A percentile compares a stretch with the other conserved stretches of the same genome.
Conservation (phyloP, 805 yeast genomes). For the Blastobotrys robertii region DNA sequence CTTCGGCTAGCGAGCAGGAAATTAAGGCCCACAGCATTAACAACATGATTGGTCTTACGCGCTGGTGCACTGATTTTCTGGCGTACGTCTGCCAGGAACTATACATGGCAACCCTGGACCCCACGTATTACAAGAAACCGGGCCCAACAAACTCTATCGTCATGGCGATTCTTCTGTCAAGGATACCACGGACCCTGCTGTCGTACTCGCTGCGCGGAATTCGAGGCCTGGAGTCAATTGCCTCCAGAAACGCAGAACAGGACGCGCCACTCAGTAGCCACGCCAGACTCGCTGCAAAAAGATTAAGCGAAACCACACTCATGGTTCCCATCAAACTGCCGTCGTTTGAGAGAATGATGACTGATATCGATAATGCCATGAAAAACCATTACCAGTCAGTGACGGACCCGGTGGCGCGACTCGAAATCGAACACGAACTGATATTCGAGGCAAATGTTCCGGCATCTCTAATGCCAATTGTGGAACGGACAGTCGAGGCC, state of each 20-base stretch:
- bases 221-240: constrained; percentile 27
- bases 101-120: constrained; percentile 18
- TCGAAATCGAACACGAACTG: constrained; percentile 50
- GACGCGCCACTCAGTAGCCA: constrained; percentile 20
- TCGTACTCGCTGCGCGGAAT: constrained; percentile 30
- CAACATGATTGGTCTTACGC: constrained; percentile 55
- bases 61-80: constrained; percentile 80
- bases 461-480: constrained; percentile 28
- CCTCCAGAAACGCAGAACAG: constrained; percentile 13
- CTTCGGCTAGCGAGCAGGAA: constrained; percentile 23
- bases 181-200: constrained; percentile 28
- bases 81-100: constrained; percentile 65
- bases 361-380: constrained; percentile 30
- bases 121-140: constrained; percentile 3
- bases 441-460: constrained; percentile 56
- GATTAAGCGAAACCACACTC: constrained; percentile 20
- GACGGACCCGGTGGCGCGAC: constrained; percentile 26
- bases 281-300: constrained; percentile 20
- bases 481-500: constrained; percentile 35
- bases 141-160: constrained; percentile 17
- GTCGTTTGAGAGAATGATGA: constrained; percentile 28
- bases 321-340: constrained; percentile 23
- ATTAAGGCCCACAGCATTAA: constrained; percentile 21
- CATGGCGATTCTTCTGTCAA: constrained; percentile 26
- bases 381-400: constrained; percentile 14